Evolutionary conservation across 352 stramenopile genomes (phyloP).

Genomic region (Achlya hypogyna): DNA sequence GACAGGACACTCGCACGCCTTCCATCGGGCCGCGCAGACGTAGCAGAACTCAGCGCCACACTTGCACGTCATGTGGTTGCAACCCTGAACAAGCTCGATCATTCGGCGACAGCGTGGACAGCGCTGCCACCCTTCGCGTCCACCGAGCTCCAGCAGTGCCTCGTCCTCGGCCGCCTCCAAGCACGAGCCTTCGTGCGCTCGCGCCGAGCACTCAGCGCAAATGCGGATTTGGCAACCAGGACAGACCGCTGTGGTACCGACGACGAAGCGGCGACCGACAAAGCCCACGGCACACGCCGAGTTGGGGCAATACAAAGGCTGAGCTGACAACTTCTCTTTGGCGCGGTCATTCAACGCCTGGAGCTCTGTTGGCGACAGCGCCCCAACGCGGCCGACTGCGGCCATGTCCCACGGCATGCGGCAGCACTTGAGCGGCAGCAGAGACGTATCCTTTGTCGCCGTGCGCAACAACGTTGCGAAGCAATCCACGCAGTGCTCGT

Average conservation of each 20-base stretch:
- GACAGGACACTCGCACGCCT: background rate
- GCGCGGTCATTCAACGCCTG: background rate
- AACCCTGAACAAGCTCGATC: slow-evolving; percentile 3
- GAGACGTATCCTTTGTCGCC: background rate
- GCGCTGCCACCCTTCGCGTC: background rate
- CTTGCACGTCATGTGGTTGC: slow-evolving; percentile 14
- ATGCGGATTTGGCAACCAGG: background rate
- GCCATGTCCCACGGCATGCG: background rate
- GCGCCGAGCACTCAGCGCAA: background rate
- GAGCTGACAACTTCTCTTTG: background rate
- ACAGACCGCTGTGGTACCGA: background rate
- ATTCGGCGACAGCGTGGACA: background rate
- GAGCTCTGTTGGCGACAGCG: background rate
- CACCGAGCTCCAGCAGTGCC: background rate
- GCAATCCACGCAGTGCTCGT: background rate
- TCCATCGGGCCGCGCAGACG: background rate
- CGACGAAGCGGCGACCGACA: background rate
- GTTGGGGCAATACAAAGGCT: background rate
- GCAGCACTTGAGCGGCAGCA: background rate
- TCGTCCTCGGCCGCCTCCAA: background rate
- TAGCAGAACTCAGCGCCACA: slow-evolving; percentile 10
- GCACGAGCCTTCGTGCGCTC: background rate
- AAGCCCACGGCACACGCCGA: background rate
- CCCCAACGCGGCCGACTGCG: background rate
- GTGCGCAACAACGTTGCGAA: background rate